Base-by-base conservation (phyloP, 495 filamentous ascomycete genomes). In the Letharia lupina region DNA sequence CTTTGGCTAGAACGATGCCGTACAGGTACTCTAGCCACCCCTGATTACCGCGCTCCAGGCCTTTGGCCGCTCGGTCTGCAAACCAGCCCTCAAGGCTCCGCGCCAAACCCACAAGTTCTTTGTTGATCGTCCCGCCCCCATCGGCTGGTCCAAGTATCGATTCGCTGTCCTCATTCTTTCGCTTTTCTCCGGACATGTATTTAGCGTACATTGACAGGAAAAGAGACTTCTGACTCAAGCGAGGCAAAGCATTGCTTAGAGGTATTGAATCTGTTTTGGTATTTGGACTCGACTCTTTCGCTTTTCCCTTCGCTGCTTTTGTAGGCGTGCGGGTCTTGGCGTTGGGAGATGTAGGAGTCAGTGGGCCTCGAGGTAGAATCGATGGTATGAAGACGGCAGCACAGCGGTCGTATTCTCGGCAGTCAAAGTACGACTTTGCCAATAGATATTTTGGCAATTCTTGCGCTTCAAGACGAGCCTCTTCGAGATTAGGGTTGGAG, bases 11-110 rank as follows among this genome's bases (percentile, higher is more conserved):
- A 45, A 96, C 86, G 71, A 98, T 86, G 1, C 91, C 95, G 70
- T 96, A 96, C 63, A 99, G 82, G 73, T 96, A 99, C 70, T 97
- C 90, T n/a, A 99, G 78, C 87, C 93, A 99, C 11, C 93, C 93
- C 68, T 97, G 90, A 60, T 86, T 88, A 58, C 82, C 81, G 33
- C 88, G 82, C 54, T 85, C 82, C 23, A 80, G 68, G 0, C 86
- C 86, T 5, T 85, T 83, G 16, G 78, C 77, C 57, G 76, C 78
- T 45, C 85, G 83, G 64, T 88, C 83, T 7, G 76, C 75, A 65
- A 97, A 90, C 87, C 89, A 93, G 33, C 80, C 80, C 69, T 96
- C 86, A 45, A 99, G 76, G 28, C 85, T 85, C n/a, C 86, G 82
- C 16, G 87, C 85, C 20, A 98, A 82, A 4, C 82, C 82, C 10